Conservation (phyloP, 495 filamentous ascomycete species). For the Clavariopsis aquatica region DNA sequence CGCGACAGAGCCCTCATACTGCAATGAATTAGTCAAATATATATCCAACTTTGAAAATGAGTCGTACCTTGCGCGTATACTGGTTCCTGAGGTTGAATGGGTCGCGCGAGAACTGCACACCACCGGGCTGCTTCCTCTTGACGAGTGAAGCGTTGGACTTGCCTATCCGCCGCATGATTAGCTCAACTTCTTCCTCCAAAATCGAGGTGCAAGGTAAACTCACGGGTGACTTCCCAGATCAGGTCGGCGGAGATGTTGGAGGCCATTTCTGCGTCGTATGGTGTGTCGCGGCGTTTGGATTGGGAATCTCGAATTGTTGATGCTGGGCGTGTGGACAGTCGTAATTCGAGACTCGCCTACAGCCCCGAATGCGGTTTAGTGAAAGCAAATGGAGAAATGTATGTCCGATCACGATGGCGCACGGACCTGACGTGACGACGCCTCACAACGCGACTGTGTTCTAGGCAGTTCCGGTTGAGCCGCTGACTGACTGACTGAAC, state of each 20-base stretch:
- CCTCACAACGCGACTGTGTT: slow-evolving; percentile 1
- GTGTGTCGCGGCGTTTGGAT: not conserved
- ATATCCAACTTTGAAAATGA: not conserved
- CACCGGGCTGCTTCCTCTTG: slow-evolving; percentile 75
- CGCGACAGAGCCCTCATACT: slow-evolving; percentile 86
- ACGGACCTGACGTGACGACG: slow-evolving; percentile 5
- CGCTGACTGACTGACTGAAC: not conserved
- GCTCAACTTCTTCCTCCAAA: slow-evolving; percentile 1
- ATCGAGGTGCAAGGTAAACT: slow-evolving; percentile 44
- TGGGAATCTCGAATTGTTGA: not conserved
- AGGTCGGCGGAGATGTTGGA: slow-evolving; percentile 76
- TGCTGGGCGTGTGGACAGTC: not conserved
- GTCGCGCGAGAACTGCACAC: slow-evolving; percentile 87
- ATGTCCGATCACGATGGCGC: not conserved
- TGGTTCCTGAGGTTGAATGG: slow-evolving; percentile 87
- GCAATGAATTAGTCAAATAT: slow-evolving; percentile 17
- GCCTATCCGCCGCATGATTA: slow-evolving; percentile 53
- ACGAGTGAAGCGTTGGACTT: slow-evolving; percentile 80
- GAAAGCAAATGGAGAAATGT: not conserved
- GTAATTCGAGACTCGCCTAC: slow-evolving; percentile 16
- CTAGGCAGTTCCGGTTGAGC: not conserved
- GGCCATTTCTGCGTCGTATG: slow-evolving; percentile 31
- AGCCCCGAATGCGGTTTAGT: slow-evolving; percentile 5
- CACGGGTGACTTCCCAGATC: slow-evolving; percentile 89
- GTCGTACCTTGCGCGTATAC: slow-evolving; percentile 82